phyloP scores from a whole-genome alignment of 2,329 filamentous ascomycete species.

The Lizonia empirigonia region DNA sequence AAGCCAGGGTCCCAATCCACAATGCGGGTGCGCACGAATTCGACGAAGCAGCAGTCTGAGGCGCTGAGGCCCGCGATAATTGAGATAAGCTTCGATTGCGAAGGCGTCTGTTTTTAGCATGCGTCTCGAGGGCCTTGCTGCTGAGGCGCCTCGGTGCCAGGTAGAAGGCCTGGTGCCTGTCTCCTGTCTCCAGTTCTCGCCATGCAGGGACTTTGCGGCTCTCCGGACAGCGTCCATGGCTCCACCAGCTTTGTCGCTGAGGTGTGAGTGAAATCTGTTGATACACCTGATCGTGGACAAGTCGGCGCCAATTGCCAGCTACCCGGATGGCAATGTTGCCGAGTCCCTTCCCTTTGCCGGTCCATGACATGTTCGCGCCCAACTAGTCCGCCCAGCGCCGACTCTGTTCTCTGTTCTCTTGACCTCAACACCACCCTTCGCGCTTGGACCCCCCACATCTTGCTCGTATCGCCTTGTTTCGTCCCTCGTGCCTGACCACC shows the following conservation, averaged over 20 bases:
- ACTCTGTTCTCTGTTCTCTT: constrained; percentile 12
- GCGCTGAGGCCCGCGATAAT: constrained; percentile 22
- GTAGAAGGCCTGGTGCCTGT: constrained; percentile 28
- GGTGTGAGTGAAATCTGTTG: background rate
- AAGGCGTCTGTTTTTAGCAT: constrained; percentile 24
- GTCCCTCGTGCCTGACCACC: constrained; percentile 18
- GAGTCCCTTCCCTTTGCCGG: constrained; percentile 14
- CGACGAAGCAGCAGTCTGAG: constrained; percentile 20
- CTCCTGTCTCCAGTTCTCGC: constrained; percentile 23
- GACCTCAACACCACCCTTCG: constrained; percentile 24
- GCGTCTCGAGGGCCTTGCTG: constrained; percentile 20
- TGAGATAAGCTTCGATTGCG: constrained; percentile 19
- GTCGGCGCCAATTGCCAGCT: background rate
- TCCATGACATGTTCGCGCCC: constrained; percentile 17
- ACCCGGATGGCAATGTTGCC: constrained; percentile 13
- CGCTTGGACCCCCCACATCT: constrained; percentile 15
- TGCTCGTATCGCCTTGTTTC: constrained; percentile 23
- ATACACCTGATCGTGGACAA: constrained; percentile 1
- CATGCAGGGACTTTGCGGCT: constrained; percentile 34
- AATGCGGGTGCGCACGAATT: constrained; percentile 13
- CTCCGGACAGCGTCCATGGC: constrained; percentile 1
- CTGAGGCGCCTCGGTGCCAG: constrained; percentile 20
- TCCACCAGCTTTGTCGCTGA: constrained; percentile 3
- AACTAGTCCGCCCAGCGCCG: constrained; percentile 11
- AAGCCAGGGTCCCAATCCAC: constrained; percentile 8